A percentile compares a stretch with the other conserved stretches of the same genome.
These are phyloP conservation scores for Styphnolobium japonicum DNA, from an alignment of 306 rosid species.

Conservation along the genomic window DNA sequence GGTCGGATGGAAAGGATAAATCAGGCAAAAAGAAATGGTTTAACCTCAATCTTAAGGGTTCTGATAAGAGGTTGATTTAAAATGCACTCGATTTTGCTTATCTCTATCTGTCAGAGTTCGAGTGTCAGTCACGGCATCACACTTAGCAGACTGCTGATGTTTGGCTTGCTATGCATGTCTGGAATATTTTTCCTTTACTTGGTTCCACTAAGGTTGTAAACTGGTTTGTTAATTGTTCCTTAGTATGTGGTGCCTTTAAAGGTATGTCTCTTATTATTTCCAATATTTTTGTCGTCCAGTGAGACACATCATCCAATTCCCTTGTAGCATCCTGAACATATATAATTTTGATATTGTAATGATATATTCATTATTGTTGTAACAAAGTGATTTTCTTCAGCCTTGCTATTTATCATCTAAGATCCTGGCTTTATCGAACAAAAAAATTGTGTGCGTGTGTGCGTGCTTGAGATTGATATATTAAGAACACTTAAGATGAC, in stretches of 20 bases:
- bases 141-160: slow-evolving; percentile 32
- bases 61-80: slow-evolving; percentile 55
- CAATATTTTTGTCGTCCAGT: slow-evolving; percentile 31
- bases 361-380: slow-evolving; percentile 43
- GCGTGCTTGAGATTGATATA: background rate
- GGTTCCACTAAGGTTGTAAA: slow-evolving; percentile 41
- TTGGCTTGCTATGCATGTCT: slow-evolving; percentile 39
- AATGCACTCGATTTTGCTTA: slow-evolving; percentile 19
- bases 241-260: slow-evolving; percentile 39
- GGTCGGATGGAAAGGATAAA: slow-evolving; percentile 87
- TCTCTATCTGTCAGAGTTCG: slow-evolving; percentile 23
- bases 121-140: no score
- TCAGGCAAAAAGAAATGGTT: slow-evolving; percentile 95
- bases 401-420: background rate
- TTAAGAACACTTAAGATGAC: background rate
- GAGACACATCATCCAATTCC: slow-evolving; percentile 23
- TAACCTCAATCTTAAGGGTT: slow-evolving; percentile 70
- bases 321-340: slow-evolving; percentile 34
- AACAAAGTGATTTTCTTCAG: slow-evolving; percentile 1
- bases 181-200: slow-evolving; percentile 31
- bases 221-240: slow-evolving; percentile 35
- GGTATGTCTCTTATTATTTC: slow-evolving; percentile 39
- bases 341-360: slow-evolving; percentile 35
- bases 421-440: background rate
- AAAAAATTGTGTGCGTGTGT: no score